Percentiles rank a stretch among this genome's conserved stretches.
phyloP scores from a whole-genome alignment of 164 flowering plant species.

The Aristolochia fimbriata region DNA sequence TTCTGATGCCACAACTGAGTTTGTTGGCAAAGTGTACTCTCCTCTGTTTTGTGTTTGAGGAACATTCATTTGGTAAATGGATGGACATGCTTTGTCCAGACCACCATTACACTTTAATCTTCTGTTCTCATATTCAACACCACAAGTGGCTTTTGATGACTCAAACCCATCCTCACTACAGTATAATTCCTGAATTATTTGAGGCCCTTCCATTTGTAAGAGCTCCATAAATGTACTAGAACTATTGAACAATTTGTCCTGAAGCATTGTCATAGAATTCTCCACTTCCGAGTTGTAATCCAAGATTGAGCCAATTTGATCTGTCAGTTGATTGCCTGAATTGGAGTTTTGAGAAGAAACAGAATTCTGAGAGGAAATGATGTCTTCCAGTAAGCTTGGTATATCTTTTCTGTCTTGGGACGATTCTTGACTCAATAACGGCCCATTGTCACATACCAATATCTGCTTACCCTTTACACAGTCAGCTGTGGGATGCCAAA shows the following conservation, averaged over 20 bases:
- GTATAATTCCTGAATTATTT: slow-evolving; percentile 19
- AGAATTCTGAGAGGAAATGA: slow-evolving; percentile 13
- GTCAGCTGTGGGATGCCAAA: neutral
- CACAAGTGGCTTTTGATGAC: neutral
- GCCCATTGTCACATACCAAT: neutral
- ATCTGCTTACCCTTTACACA: slow-evolving; percentile 6
- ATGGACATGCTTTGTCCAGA: slow-evolving; percentile 4
- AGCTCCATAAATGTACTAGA: slow-evolving; percentile 17
- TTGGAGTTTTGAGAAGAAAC: slow-evolving; percentile 21
- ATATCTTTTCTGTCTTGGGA: slow-evolving; percentile 4
- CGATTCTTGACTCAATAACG: slow-evolving; percentile 4
- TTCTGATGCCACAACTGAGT: slow-evolving; percentile 6
- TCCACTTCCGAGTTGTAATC: slow-evolving; percentile 53
- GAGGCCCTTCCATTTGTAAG: slow-evolving; percentile 16
- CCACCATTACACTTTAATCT: slow-evolving; percentile 4
- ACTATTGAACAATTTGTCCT: slow-evolving; percentile 5
- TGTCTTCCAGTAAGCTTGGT: slow-evolving; percentile 7
- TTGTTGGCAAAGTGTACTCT: slow-evolving; percentile 6
- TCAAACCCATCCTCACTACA: slow-evolving; percentile 8
- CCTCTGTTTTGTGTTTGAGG: neutral
- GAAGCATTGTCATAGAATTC: slow-evolving; percentile 17
- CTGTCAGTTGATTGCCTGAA: slow-evolving; percentile 19
- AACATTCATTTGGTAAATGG: slow-evolving; percentile 6
- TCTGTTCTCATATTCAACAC: neutral
- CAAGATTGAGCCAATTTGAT: slow-evolving; percentile 34